Conservation (phyloP, 176 grass and related monocot species). For the Triticum monococcum region DNA sequence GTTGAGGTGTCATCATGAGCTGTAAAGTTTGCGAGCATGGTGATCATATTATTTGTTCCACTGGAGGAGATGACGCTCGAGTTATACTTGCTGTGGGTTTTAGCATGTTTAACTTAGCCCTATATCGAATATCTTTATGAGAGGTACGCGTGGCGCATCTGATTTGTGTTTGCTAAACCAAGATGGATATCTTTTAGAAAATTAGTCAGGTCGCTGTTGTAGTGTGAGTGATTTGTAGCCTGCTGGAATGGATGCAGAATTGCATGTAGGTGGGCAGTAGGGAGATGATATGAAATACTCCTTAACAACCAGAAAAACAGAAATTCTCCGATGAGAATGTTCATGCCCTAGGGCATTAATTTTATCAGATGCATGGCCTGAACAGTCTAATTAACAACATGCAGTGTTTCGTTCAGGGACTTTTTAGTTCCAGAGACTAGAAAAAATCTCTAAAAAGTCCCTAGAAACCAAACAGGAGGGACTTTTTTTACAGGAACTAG, state of each 20-base stretch:
- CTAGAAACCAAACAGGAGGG: too few relatives aligned
- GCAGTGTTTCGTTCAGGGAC: too few relatives aligned
- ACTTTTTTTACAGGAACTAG: too few relatives aligned
- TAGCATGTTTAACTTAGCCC: neutral
- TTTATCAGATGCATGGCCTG: neutral
- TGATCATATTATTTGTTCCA: neutral
- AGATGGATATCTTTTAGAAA: neutral
- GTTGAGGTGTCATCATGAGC: conserved; percentile 28
- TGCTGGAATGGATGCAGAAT: neutral
- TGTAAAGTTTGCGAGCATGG: conserved; percentile 11
- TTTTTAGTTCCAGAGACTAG: too few relatives aligned
- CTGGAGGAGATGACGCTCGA: neutral
- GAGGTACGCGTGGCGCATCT: neutral
- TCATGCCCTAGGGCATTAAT: neutral
- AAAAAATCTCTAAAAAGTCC: too few relatives aligned
- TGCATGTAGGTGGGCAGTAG: too few relatives aligned
- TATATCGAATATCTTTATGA: neutral
- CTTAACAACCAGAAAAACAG: neutral
- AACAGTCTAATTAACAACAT: neutral
- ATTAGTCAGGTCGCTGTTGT: too few relatives aligned
- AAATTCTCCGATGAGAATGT: neutral
- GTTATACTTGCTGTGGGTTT: neutral
- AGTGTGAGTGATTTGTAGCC: too few relatives aligned
- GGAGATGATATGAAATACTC: neutral
- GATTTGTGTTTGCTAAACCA: neutral